These are phyloP conservation scores for Neofusicoccum parvum DNA, from an alignment of 2,329 filamentous ascomycete genomes.

Conservation along the genomic window DNA sequence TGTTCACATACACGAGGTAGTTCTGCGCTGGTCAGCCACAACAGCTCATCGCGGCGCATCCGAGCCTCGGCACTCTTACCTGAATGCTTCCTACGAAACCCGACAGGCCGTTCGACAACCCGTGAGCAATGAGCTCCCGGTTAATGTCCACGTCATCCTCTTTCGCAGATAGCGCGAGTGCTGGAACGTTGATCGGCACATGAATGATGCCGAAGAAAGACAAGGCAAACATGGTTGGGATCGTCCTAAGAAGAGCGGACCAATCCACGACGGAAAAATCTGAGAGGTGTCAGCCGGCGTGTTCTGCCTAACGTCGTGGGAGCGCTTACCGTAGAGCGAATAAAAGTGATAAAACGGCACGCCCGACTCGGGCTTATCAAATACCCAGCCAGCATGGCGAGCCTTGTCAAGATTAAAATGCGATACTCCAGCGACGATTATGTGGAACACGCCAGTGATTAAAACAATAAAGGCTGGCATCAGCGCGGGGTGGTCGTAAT, in stretches of 20 bases:
- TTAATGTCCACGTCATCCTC: constrained; percentile 93
- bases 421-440: constrained; percentile 71
- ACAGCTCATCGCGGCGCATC: background rate
- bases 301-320: constrained; percentile 15
- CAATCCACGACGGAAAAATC: constrained; percentile 82
- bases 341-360: constrained; percentile 99
- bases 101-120: constrained; percentile 88
- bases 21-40: constrained; percentile 60
- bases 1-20: constrained; percentile 97
- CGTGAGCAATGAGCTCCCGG: constrained; percentile 87
- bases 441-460: constrained; percentile 77
- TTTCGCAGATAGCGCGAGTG: constrained; percentile 83
- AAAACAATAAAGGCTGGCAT: constrained; percentile 82
- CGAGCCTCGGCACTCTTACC: constrained; percentile 36
- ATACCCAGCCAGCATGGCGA: constrained; percentile 83
- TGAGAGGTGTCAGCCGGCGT: constrained; percentile 38
- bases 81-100: constrained; percentile 84
- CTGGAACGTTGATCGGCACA: constrained; percentile 96
- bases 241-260: constrained; percentile 77
- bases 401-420: constrained; percentile 67
- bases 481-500: constrained; percentile 79
- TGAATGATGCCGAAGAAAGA: constrained; percentile 98
- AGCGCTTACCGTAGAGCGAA: constrained; percentile 78
- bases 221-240: constrained; percentile 93
- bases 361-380: constrained; percentile 77